phyloP scores from a whole-genome alignment of 768 basidiomycete genomes.

The Rhodotorula paludigena region DNA sequence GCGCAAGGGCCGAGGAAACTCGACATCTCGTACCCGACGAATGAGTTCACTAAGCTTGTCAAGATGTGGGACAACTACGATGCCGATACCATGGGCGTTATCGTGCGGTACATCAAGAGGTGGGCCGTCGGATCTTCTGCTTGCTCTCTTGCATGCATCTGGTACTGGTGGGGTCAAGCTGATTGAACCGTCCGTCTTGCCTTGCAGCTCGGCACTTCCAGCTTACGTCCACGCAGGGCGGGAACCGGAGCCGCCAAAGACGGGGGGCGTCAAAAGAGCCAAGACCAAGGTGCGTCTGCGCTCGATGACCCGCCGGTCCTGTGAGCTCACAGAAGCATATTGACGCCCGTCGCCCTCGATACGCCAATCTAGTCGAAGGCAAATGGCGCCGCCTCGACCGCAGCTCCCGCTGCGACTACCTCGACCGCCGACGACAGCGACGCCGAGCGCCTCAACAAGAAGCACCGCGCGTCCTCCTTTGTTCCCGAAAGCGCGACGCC shows the following conservation, averaged over 20 bases:
- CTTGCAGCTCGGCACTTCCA: slow-evolving; percentile 63
- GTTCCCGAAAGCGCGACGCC: slow-evolving; percentile 29
- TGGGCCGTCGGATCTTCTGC: slow-evolving; percentile 47
- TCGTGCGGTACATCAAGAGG: slow-evolving; percentile 89
- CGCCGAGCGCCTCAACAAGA: slow-evolving; percentile 30
- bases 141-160: background rate
- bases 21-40: slow-evolving; percentile 95
- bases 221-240: slow-evolving; percentile 77
- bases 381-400: background rate
- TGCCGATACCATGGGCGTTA: slow-evolving; percentile 84
- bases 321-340: too few species aligned
- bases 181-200: background rate
- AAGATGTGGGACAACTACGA: slow-evolving; percentile 95
- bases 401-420: background rate
- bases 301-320: background rate
- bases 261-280: slow-evolving; percentile 59
- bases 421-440: slow-evolving; percentile 29
- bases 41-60: slow-evolving; percentile 87
- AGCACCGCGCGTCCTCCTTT: slow-evolving; percentile 37
- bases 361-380: background rate
- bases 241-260: slow-evolving; percentile 63
- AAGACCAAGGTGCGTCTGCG: slow-evolving; percentile 46
- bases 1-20: slow-evolving; percentile 71
- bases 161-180: too few species aligned
- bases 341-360: background rate